These are phyloP conservation scores for Chlorella sp. DNA, from an alignment of 139 green algal species.

Conservation along the genomic window DNA sequence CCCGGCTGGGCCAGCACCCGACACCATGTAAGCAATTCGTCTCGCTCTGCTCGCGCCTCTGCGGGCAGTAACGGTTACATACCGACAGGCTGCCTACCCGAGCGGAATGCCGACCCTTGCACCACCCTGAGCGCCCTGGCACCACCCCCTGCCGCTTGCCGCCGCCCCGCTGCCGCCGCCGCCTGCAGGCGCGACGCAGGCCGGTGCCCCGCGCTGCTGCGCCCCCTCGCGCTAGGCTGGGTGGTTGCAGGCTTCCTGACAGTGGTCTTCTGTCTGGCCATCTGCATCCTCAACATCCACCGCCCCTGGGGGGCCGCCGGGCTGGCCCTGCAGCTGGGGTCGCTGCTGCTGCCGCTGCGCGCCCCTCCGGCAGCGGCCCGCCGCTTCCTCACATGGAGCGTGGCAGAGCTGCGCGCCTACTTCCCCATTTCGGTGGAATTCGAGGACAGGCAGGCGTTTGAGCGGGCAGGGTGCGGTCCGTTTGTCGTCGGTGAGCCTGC, in stretches of 20 bases:
- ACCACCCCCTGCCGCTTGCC: no score
- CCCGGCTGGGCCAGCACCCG: no score
- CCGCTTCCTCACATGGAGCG: neutral
- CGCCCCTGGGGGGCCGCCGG: neutral
- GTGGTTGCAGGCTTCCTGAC: neutral
- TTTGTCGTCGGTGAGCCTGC: neutral
- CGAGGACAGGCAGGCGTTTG: slow-evolving; percentile 20
- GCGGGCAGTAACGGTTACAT: no score
- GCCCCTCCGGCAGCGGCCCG: neutral
- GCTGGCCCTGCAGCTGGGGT: neutral
- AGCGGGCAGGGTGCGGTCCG: neutral
- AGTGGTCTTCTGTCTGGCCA: neutral
- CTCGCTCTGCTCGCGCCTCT: no score
- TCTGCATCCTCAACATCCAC: neutral
- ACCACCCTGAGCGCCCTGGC: no score
- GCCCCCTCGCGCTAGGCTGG: neutral
- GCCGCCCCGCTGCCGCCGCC: no score
- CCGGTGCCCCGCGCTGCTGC: neutral
- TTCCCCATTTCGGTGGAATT: slow-evolving; percentile 22
- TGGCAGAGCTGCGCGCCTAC: neutral
- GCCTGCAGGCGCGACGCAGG: neutral
- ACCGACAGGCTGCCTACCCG: no score
- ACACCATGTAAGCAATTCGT: no score
- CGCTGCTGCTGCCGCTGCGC: slow-evolving; percentile 7
- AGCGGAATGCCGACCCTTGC: no score